phyloP scores from a whole-genome alignment of 495 filamentous ascomycete genomes.

The Neurospora sp. region DNA sequence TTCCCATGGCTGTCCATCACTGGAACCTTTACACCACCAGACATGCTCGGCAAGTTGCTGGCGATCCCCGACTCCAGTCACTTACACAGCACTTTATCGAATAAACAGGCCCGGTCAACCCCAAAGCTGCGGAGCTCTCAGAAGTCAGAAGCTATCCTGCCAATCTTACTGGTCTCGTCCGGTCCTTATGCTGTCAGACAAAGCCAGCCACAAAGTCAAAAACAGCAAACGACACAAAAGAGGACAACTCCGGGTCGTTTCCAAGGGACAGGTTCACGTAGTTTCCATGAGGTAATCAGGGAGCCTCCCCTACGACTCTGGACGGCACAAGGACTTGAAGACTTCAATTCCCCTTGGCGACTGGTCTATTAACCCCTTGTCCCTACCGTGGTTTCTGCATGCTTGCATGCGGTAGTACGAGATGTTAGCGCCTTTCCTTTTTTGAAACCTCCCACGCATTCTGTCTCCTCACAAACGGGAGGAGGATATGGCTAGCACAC shows the following conservation, averaged over 20 bases:
- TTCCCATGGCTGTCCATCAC: not conserved
- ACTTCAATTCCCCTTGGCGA: not conserved
- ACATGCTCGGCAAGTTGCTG: not conserved
- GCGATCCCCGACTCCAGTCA: not conserved
- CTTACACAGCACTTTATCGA: not conserved
- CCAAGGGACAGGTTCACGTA: not conserved
- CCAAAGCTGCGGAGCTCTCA: not conserved
- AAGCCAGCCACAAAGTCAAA: not conserved
- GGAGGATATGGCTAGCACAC: not conserved
- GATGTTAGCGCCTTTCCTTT: not conserved
- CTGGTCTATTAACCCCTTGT: not conserved
- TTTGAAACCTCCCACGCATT: not conserved
- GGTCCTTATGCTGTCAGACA: not conserved
- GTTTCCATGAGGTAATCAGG: not conserved
- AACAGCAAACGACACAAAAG: not conserved
- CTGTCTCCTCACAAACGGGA: not conserved
- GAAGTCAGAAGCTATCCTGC: not conserved
- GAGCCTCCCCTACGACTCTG: not conserved
- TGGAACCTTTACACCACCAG: not conserved
- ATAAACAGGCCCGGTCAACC: not conserved
- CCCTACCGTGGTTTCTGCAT: not conserved
- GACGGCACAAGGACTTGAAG: not conserved
- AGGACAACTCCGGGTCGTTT: not conserved
- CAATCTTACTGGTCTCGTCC: not conserved
- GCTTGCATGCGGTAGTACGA: not conserved